Evolutionary conservation across 1,139 yeast species (phyloP), one percentile per base, ranked within the genome.

Genomic region (Lodderomyces orthopsilosis): DNA sequence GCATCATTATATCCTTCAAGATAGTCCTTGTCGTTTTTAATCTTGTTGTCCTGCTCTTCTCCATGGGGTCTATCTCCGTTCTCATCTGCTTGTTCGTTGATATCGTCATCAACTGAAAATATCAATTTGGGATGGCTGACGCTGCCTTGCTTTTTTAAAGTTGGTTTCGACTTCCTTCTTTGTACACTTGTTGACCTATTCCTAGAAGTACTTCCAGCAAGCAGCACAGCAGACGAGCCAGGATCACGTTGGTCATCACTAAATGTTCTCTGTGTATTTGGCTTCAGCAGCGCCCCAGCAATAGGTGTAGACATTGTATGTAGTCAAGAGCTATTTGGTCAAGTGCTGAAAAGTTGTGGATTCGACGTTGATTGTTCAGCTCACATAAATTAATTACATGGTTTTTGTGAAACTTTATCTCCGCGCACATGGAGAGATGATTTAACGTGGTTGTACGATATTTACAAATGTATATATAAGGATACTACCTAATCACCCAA

Each of bases 91-190:
- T 61, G 54, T 40, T 65, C 84, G 53, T 59, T 58, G 18, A 70
- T 63, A 48, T 83, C 88, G 58, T 87, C 95, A 59, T 87, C 95
- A 0, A 86, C 93, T 22, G 86, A 79, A 56, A 80, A 85, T 2
- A 84, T 66, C 35, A 68, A 55, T 46, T 68, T 70, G 37, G 57
- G 50, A 28, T 58, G 65, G 7, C 58, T 52, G 26, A 57, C 65
- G 13, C 59, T 55, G 2, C 43, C 21, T 9, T 46, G 41, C n/a
- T 69, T 49, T 40, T 61, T 63, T 36, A 66, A 55, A 36, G 51
- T 56, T 9, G 65, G 65, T 39, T 50, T 47, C 13, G 57, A 50
- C 32, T 46, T 46, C 28, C 42, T 46, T 18, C 49, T 46, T 5
- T 38, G 26, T 33, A 42, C 44, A 23, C 44, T 41, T 6, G 41